Percentiles rank a stretch among this genome's conserved stretches.
phyloP scores from a whole-genome alignment of 176 grass and related monocot species.

The Aegilops tauschii region DNA sequence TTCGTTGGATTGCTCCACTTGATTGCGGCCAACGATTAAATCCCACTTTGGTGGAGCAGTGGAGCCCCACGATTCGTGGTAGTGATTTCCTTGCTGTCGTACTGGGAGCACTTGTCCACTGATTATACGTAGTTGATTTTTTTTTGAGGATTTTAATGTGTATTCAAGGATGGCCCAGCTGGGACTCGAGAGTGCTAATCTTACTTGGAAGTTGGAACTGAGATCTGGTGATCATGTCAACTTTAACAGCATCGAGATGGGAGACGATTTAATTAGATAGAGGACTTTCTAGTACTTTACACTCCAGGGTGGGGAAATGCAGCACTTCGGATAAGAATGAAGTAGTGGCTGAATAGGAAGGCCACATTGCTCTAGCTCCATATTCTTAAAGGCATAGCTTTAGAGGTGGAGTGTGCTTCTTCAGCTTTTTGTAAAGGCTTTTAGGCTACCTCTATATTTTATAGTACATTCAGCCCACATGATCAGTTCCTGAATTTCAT shows the following conservation, averaged over 20 bases:
- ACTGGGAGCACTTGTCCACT: constrained; percentile 43
- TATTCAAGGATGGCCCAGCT: constrained; percentile 25
- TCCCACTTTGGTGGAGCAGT: constrained; percentile 53
- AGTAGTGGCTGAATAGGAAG: constrained; percentile 36
- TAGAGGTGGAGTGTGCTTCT: constrained; percentile 39
- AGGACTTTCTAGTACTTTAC: constrained; percentile 5
- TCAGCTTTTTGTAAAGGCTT: constrained; percentile 42
- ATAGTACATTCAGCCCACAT: constrained; percentile 15
- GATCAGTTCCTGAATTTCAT: constrained; percentile 13
- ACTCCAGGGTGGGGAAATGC: constrained; percentile 33
- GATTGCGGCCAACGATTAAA: constrained; percentile 28
- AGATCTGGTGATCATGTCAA: constrained; percentile 27
- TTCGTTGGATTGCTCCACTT: constrained; percentile 32
- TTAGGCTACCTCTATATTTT: constrained; percentile 12
- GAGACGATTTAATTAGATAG: constrained; percentile 25
- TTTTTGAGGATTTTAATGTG: neutral
- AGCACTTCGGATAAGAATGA: constrained; percentile 55
- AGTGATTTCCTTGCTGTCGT: constrained; percentile 33
- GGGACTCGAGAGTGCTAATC: constrained; percentile 10
- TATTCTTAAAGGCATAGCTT: constrained; percentile 26
- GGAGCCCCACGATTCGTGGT: constrained; percentile 36
- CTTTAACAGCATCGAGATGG: constrained; percentile 7
- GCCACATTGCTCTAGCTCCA: constrained; percentile 29
- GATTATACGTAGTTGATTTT: neutral
- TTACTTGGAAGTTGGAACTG: constrained; percentile 22